Conservation (phyloP, 73 alveolate species). For the Stentor roeselii region DNA sequence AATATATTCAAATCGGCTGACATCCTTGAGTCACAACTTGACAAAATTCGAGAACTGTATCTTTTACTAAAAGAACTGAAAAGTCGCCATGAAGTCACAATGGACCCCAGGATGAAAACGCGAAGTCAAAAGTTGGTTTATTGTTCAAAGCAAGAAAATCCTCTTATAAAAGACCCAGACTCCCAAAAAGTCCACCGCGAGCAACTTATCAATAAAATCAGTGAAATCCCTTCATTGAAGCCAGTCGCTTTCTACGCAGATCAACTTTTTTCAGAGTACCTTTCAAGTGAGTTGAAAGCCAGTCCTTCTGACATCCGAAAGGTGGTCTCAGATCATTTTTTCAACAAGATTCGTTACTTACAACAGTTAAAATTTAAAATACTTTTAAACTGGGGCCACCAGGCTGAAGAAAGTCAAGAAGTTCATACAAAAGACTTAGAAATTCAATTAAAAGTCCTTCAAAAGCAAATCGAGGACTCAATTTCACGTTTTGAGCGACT, state of each 20-base stretch:
- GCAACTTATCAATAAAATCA: not conserved
- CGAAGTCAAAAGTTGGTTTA: not conserved
- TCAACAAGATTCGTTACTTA: not conserved
- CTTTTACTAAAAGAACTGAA: conserved; percentile 1
- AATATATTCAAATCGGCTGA: not conserved
- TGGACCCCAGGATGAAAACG: conserved; percentile 19
- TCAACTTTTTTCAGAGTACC: not conserved
- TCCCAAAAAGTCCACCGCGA: not conserved
- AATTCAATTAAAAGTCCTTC: not conserved
- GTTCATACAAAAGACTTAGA: not conserved
- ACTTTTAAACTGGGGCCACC: not conserved
- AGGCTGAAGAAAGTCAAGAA: not conserved
- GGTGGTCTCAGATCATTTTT: not conserved
- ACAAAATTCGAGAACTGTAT: conserved; percentile 11
- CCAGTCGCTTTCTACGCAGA: conserved; percentile 21
- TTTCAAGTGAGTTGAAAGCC: not conserved
- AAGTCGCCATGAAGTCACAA: conserved; percentile 2
- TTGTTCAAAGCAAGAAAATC: not conserved
- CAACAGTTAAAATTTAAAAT: not conserved
- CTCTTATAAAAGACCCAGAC: not conserved
- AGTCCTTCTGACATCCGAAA: conserved; percentile 20
- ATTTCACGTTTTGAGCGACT: conserved; percentile 16
- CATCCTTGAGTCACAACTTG: not conserved
- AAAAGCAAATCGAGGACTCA: not conserved
- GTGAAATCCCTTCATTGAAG: not conserved